Conservation (phyloP, 2,329 filamentous ascomycete genomes). For the Teratosphaeria epicoccoides region DNA sequence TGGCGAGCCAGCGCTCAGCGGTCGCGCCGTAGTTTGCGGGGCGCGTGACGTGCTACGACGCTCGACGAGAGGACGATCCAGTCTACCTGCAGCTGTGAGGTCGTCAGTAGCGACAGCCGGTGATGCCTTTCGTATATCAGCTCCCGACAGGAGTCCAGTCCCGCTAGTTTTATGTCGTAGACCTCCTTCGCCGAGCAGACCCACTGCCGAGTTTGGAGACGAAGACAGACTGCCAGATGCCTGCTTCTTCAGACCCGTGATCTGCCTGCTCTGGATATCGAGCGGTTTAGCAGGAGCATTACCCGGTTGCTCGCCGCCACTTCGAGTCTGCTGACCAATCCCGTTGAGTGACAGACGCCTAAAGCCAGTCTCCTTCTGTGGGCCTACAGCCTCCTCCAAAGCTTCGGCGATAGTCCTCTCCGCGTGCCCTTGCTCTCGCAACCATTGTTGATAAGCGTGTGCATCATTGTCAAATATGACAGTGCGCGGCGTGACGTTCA, state of each 20-base stretch:
- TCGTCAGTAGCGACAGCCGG: slow-evolving; percentile 57
- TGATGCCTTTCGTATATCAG: slow-evolving; percentile 45
- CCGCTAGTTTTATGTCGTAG: slow-evolving; percentile 44
- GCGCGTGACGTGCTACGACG: slow-evolving; percentile 18
- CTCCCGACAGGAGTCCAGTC: slow-evolving; percentile 49
- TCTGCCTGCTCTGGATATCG: slow-evolving; percentile 1
- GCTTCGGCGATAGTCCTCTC: slow-evolving; percentile 71
- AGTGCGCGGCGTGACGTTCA: slow-evolving; percentile 74
- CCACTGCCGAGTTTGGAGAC: slow-evolving; percentile 25
- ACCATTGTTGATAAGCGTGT: slow-evolving; percentile 35
- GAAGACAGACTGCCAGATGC: slow-evolving; percentile 24
- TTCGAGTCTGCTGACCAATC: not conserved
- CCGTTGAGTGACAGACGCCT: slow-evolving; percentile 6
- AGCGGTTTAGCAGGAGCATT: not conserved
- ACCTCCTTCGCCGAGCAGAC: slow-evolving; percentile 22
- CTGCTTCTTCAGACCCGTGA: slow-evolving; percentile 11
- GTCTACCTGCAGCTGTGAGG: slow-evolving; percentile 53
- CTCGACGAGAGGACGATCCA: slow-evolving; percentile 41
- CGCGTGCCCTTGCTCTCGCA: slow-evolving; percentile 25
- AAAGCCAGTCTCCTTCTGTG: slow-evolving; percentile 1
- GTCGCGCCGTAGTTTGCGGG: slow-evolving; percentile 18
- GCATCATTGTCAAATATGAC: slow-evolving; percentile 80
- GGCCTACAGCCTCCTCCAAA: slow-evolving; percentile 58
- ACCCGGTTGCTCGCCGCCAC: not conserved
- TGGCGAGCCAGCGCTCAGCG: slow-evolving; percentile 8